Conservation (phyloP, 805 yeast species). For the Nakazawaea siamensis region DNA sequence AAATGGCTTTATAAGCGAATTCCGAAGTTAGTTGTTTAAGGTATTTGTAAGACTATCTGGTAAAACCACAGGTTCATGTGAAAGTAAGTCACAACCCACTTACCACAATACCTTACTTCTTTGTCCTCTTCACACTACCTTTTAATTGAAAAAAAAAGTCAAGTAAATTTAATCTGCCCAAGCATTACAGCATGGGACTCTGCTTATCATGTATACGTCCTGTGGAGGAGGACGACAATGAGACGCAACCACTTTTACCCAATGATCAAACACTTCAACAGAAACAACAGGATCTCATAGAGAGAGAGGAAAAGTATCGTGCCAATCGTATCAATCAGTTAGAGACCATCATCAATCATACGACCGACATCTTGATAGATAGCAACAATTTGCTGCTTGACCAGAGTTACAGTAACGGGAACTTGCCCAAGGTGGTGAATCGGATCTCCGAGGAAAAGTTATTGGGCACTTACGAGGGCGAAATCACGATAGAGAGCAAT, state of each 20-base stretch:
- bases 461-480: neutral
- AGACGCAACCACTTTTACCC: conserved; percentile 19
- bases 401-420: conserved; percentile 8
- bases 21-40: no score
- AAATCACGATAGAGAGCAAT: no score
- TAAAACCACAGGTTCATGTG: no score
- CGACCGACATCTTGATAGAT: conserved; percentile 9
- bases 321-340: conserved; percentile 4
- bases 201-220: conserved; percentile 24
- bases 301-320: conserved; percentile 7
- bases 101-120: no score
- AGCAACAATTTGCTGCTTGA: conserved; percentile 6
- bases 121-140: no score
- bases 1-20: no score
- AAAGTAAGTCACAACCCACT: no score
- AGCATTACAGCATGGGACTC: conserved; percentile 19
- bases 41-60: no score
- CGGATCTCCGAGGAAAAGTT: conserved; percentile 1
- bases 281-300: conserved; percentile 7
- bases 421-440: conserved; percentile 8
- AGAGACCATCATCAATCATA: conserved; percentile 6
- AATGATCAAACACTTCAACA: conserved; percentile 7
- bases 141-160: no score
- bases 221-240: conserved; percentile 15
- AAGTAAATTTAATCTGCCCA: no score